Evolutionary conservation across 805 yeast genomes (phyloP).

Genomic region (Cyberlindnera misumaiensis): DNA sequence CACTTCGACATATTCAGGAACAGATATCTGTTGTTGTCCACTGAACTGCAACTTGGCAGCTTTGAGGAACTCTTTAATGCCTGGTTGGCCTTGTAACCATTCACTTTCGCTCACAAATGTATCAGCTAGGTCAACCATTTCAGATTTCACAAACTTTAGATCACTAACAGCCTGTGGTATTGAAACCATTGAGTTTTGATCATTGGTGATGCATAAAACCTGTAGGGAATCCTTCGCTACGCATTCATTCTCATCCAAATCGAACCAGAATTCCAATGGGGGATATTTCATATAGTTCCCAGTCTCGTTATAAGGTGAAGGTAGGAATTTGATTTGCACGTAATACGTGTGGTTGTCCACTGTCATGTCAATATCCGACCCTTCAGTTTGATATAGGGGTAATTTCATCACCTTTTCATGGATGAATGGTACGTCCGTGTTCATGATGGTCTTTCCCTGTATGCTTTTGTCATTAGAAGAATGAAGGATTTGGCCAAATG

Average conservation of each 20-base stretch:
- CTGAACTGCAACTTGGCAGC: slow-evolving; percentile 33
- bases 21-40: slow-evolving; percentile 29
- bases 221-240: slow-evolving; percentile 31
- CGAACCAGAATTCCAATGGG: slow-evolving; percentile 52
- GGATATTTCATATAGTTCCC: slow-evolving; percentile 32
- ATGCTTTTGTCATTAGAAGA: neutral
- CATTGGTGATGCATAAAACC: slow-evolving; percentile 39
- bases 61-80: slow-evolving; percentile 34
- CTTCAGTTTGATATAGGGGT: slow-evolving; percentile 12
- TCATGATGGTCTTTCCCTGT: slow-evolving; percentile 9
- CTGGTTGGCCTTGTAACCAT: slow-evolving; percentile 32
- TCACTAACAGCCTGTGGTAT: slow-evolving; percentile 38
- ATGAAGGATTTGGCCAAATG: slow-evolving; percentile 16
- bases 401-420: slow-evolving; percentile 11
- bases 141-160: slow-evolving; percentile 30
- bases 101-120: slow-evolving; percentile 9
- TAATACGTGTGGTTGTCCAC: slow-evolving; percentile 27
- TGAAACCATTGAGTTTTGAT: slow-evolving; percentile 34
- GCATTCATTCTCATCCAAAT: slow-evolving; percentile 29
- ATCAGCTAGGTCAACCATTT: slow-evolving; percentile 11
- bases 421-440: slow-evolving; percentile 18
- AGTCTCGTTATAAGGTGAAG: slow-evolving; percentile 32
- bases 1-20: slow-evolving; percentile 35
- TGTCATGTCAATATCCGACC: slow-evolving; percentile 7
- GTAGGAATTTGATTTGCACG: slow-evolving; percentile 40